Evolutionary conservation across 2,329 filamentous ascomycete species (phyloP), one percentile per base, ranked within the genome.

Genomic region (Aspergillus sp.): DNA sequence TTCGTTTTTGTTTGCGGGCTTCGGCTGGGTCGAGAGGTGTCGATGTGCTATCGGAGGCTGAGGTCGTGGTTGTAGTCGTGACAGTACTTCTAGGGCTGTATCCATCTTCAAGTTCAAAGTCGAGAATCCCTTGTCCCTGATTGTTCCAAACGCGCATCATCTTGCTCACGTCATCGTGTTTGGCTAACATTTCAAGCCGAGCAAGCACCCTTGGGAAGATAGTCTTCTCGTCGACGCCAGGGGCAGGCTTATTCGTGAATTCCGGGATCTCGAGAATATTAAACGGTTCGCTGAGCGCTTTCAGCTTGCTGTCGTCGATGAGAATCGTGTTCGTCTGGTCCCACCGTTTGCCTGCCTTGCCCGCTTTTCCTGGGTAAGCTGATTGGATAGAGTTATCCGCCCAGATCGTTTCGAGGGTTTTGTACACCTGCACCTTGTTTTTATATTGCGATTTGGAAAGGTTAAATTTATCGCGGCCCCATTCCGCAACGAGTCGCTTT

Each of bases 311-410:
- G 69, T 97, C 93, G 58, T 98, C 93, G 35, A 97, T 82, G 22
- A 98, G 75, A 5, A 97, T 78, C 0, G 93, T 97, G 66, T 97
- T 95, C 44, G 77, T 77, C 69, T 95, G 90, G 58, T 83, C 79
- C 86, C 90, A 97, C 0, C 57, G 64, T 61, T 63, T n/a, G 65
- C 78, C 76, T 30, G 72, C 20, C 46, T 42, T 10, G n/a, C 37
- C 37, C 17, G 43, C 46, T 35, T 50, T 47, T 3, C 30, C 38
- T 23, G 74, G 73, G 43, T 75, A 71, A n/a, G 63, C 63, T 4
- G 58, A 56, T 53, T 76, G 73, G 12, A 77, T 69, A 1, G 54
- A 47, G 4, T 71, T 57, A 6, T 73, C 67, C 2, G 59, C 60
- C 93, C 93, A 98, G 0, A 96, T 69, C 44, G 70, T 74, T 0